phyloP scores from a whole-genome alignment of 2,329 filamentous ascomycete genomes.

The Cryphonectria naterciae region DNA sequence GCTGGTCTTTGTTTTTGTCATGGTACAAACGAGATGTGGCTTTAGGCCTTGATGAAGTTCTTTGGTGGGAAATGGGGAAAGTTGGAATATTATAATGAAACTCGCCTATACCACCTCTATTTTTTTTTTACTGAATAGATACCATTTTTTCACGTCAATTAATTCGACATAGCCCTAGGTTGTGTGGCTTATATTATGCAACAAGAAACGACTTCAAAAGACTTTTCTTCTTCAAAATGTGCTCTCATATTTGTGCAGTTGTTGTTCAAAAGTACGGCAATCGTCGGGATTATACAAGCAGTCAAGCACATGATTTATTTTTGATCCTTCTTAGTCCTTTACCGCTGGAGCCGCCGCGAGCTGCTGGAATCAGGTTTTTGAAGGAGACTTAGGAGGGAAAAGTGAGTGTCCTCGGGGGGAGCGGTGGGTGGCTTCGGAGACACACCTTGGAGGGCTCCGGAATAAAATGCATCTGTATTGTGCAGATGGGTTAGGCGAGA shows the following conservation, averaged over 20 bases:
- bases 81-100: background rate
- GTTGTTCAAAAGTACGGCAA: background rate
- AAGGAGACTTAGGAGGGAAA: background rate
- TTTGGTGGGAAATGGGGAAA: background rate
- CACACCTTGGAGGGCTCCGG: background rate
- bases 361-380: background rate
- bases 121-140: background rate
- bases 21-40: background rate
- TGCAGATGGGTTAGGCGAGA: background rate
- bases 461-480: background rate
- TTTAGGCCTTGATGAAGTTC: background rate
- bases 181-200: background rate
- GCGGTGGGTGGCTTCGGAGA: background rate
- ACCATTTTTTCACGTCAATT: background rate
- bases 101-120: background rate
- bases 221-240: no score
- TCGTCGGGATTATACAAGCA: background rate
- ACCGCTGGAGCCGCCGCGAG: background rate
- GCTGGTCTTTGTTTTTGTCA: background rate
- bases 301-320: background rate
- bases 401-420: background rate
- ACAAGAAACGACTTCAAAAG: background rate
- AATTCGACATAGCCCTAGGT: background rate
- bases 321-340: background rate
- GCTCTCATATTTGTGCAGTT: background rate